These are phyloP conservation scores for Phalaenopsis aphrodite DNA, from an alignment of 106 monocot species.

Conservation along the genomic window DNA sequence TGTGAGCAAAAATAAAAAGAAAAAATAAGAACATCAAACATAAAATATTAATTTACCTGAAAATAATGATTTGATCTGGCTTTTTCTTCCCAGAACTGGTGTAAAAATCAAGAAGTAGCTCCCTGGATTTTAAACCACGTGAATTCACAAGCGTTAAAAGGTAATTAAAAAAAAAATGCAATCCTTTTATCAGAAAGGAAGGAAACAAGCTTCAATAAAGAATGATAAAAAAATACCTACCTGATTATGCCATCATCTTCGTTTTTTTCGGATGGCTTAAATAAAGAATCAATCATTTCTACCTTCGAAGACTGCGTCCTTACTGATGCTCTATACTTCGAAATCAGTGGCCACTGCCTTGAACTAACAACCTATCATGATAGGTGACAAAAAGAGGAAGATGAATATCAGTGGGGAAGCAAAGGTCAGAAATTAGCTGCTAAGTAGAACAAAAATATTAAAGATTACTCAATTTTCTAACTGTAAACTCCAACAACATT, in stretches of 20 bases:
- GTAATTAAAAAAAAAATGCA: too few species aligned
- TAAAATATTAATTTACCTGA: slow-evolving; percentile 37
- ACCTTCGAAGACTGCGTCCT: slow-evolving; percentile 72
- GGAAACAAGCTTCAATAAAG: neutral
- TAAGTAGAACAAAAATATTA: too few species aligned
- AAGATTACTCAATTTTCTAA: too few species aligned
- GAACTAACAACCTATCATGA: slow-evolving; percentile 83
- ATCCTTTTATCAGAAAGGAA: neutral
- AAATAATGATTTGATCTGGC: slow-evolving; percentile 82
- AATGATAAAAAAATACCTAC: slow-evolving; percentile 12
- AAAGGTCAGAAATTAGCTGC: too few species aligned
- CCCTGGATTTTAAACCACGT: slow-evolving; percentile 30
- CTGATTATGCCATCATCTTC: slow-evolving; percentile 66
- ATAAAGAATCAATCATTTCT: slow-evolving; percentile 96
- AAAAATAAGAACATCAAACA: neutral
- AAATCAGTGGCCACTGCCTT: slow-evolving; percentile 78
- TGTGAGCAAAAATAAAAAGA: neutral
- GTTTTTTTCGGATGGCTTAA: slow-evolving; percentile 40
- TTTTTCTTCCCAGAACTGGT: slow-evolving; percentile 62
- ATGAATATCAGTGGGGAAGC: neutral
- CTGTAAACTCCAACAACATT: too few species aligned
- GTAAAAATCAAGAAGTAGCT: slow-evolving; percentile 76
- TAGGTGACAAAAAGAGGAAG: neutral
- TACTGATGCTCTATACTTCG: slow-evolving; percentile 78
- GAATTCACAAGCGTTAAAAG: neutral